Conservation (phyloP, 139 green algal genomes). For the Diplosphaera chodatii region DNA sequence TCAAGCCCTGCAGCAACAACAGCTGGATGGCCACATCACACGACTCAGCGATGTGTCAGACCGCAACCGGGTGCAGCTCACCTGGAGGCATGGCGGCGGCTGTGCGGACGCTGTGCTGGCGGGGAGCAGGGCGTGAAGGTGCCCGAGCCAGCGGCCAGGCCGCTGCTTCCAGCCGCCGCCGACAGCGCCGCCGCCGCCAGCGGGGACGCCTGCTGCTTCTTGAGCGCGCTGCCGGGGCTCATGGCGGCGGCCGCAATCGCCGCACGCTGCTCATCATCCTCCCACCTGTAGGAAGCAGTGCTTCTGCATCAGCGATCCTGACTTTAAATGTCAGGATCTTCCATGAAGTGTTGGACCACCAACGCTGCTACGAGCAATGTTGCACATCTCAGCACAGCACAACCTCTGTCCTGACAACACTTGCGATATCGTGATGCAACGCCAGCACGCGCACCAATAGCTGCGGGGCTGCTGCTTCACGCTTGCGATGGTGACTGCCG, state of each 20-base stretch:
- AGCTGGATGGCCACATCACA: too few species aligned
- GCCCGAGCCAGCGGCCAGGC: too few species aligned
- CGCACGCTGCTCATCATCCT: neutral
- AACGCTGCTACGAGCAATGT: too few species aligned
- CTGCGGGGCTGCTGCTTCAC: neutral
- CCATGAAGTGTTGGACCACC: neutral
- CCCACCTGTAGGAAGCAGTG: neutral
- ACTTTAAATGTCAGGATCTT: neutral
- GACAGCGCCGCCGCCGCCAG: neutral
- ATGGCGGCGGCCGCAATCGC: neutral
- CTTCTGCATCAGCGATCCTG: neutral
- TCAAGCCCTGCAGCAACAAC: too few species aligned
- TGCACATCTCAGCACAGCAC: too few species aligned
- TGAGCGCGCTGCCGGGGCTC: neutral
- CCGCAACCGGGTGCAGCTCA: too few species aligned
- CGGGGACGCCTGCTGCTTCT: neutral
- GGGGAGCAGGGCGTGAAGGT: neutral
- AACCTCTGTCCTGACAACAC: too few species aligned
- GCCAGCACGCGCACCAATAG: neutral
- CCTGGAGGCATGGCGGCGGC: neutral
- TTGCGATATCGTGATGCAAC: neutral
- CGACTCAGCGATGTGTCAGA: too few species aligned
- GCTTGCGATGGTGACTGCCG: neutral
- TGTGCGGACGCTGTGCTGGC: neutral
- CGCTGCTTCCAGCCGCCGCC: neutral